phyloP scores from a whole-genome alignment of 2,329 filamentous ascomycete species.

The Pseudogymnoascus sp. region DNA sequence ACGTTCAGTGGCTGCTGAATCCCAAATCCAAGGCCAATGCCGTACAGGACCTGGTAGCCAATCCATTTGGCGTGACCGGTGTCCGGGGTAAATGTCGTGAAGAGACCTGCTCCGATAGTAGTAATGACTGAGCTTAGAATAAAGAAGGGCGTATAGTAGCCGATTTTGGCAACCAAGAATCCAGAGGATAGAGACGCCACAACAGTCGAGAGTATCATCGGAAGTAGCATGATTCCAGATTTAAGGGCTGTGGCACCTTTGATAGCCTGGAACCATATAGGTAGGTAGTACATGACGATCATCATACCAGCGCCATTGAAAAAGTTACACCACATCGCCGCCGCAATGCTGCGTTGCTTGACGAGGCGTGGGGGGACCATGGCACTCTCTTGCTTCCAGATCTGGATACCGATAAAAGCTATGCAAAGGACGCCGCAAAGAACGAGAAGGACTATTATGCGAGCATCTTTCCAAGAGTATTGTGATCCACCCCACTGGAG shows the following conservation, averaged over 20 bases:
- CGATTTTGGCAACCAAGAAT: slow-evolving; percentile 26
- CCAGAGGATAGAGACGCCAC: slow-evolving; percentile 26
- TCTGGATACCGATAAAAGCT: slow-evolving; percentile 16
- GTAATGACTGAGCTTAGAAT: slow-evolving; percentile 21
- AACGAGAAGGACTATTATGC: slow-evolving; percentile 30
- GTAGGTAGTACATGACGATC: slow-evolving; percentile 33
- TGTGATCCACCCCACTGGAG: slow-evolving; percentile 37
- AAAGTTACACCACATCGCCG: slow-evolving; percentile 27
- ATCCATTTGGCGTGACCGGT: slow-evolving; percentile 32
- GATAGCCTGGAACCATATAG: slow-evolving; percentile 41
- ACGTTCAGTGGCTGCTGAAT: slow-evolving; percentile 22
- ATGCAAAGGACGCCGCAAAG: slow-evolving; percentile 21
- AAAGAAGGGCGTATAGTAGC: slow-evolving; percentile 25
- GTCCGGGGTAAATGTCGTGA: slow-evolving; percentile 31
- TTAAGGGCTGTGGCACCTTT: slow-evolving; percentile 34
- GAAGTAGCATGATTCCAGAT: slow-evolving; percentile 30
- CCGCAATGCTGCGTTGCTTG: slow-evolving; percentile 28
- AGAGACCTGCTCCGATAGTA: slow-evolving; percentile 34
- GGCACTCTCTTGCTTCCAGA: slow-evolving; percentile 16
- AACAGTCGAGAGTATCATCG: slow-evolving; percentile 27
- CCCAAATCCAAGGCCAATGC: slow-evolving; percentile 13
- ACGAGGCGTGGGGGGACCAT: slow-evolving; percentile 34
- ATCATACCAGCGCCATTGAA: slow-evolving; percentile 28
- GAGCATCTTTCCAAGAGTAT: slow-evolving; percentile 31
- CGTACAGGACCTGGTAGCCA: slow-evolving; percentile 19